Conservation (phyloP, 2,329 filamentous ascomycete genomes). For the Penicillium sp. region DNA sequence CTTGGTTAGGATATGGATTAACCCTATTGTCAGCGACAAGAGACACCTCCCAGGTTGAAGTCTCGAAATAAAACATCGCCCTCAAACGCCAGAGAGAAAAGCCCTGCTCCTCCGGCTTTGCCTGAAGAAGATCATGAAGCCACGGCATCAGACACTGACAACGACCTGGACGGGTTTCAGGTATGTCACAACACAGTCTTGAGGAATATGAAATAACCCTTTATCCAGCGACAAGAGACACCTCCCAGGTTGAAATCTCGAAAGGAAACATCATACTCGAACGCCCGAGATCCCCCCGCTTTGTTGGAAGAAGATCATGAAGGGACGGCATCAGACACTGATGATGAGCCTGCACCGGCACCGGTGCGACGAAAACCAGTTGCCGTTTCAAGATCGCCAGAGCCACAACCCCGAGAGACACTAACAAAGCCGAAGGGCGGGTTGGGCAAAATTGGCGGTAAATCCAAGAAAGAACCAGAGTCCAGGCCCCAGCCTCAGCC, state of each 20-base stretch:
- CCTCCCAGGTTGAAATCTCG: conserved; percentile 29
- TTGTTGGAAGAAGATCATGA: conserved; percentile 15
- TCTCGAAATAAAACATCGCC: conserved; percentile 8
- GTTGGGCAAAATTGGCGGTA: conserved; percentile 19
- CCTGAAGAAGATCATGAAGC: conserved; percentile 16
- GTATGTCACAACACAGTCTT: conserved; percentile 22
- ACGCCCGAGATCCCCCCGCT: conserved; percentile 4
- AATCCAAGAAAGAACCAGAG: conserved; percentile 16
- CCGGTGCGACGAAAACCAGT: conserved; percentile 1
- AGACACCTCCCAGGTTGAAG: conserved; percentile 34
- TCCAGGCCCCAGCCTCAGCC: conserved; percentile 11
- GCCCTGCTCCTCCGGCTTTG: conserved; percentile 5
- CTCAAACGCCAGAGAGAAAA: conserved; percentile 8
- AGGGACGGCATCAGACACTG: conserved; percentile 18
- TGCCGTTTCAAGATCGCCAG: neutral
- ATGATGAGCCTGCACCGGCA: conserved; percentile 13
- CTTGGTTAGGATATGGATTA: conserved; percentile 1
- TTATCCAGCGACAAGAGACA: conserved; percentile 35
- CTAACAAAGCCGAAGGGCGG: conserved; percentile 6
- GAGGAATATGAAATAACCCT: conserved; percentile 1
- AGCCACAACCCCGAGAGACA: neutral
- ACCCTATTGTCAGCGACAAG: conserved; percentile 31
- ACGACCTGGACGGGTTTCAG: conserved; percentile 42
- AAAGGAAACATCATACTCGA: conserved; percentile 5
- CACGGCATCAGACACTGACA: conserved; percentile 19